A percentile compares a stretch with the other conserved stretches of the same genome.
phyloP scores from a whole-genome alignment of 805 yeast genomes.

The Candida oleophila region DNA sequence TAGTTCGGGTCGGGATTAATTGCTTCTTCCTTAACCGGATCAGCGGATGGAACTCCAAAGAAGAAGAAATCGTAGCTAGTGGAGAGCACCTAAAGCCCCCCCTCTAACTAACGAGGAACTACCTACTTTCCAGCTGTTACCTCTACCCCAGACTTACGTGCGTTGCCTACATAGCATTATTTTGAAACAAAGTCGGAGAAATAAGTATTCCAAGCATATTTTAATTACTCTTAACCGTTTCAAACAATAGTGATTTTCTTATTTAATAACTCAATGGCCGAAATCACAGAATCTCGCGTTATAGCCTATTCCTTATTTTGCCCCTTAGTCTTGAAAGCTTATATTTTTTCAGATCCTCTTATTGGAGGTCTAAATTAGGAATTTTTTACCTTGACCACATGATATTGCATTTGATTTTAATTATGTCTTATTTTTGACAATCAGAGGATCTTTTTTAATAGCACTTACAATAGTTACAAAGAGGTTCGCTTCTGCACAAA shows the following conservation, averaged over 20 bases:
- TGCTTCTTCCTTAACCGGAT: not conserved
- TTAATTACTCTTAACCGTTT: too few species aligned
- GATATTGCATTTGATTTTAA: not conserved
- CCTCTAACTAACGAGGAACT: too few species aligned
- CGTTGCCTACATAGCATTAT: too few species aligned
- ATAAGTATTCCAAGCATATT: too few species aligned
- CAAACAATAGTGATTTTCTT: too few species aligned
- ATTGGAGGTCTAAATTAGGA: not conserved
- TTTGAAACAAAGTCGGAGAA: too few species aligned
- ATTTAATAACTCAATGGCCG: too few species aligned
- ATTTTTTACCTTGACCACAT: not conserved
- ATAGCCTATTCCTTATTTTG: not conserved
- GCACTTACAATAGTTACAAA: not conserved
- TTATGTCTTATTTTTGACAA: not conserved
- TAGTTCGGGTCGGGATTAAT: not conserved
- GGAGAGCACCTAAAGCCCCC: too few species aligned
- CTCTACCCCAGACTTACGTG: too few species aligned
- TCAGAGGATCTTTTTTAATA: not conserved
- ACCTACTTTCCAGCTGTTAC: too few species aligned
- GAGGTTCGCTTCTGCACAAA: not conserved
- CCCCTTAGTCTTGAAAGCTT: not conserved
- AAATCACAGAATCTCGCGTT: not conserved
- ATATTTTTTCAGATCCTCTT: not conserved
- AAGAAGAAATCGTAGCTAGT: too few species aligned
- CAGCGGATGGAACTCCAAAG: too few species aligned